Base-by-base conservation (phyloP, 306 rosid species). In the Argentina anserina region DNA sequence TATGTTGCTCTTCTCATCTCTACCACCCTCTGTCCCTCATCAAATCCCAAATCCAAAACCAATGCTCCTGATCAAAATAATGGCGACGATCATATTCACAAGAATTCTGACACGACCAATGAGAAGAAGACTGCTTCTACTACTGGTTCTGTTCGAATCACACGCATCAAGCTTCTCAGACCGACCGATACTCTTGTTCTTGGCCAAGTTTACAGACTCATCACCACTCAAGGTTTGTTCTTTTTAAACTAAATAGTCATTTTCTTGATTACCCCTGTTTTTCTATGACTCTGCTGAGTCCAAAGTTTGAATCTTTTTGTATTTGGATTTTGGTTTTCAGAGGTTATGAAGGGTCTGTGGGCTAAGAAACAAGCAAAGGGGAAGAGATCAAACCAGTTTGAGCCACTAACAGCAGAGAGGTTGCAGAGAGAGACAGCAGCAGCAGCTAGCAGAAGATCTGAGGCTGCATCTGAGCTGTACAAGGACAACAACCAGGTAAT, bases 1-100 rank as follows among this genome's bases (percentile, higher is more conserved):
- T 91, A 91, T 76, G 99, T 94, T 78, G 99, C 96, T 67, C 99
- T 94, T 29, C 88, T 94, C 14, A 89, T 94, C 83, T 94, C 99
- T 67, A 88, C 97, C 75, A 87, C 96, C 68, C 82, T 94, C 75
- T 87, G 90, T 68, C 59, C 90, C 39, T 42, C 76, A 17, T 74
- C 76, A 67, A 84, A 70, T 3, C 77, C 85, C 73, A 79, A 62
- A 36, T 62, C 67, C 67, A 62, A 31, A 31, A 15, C 39, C 9
- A 7, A 59, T 59, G 65, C 5, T 17, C n/a, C 18, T 5, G 18
- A 62, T 34, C 23, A 31, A 34, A 4, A 3, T 34, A 17, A 63
- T 20, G 49, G 42, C 14, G 25, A 59, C 4, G 56, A 63, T 18
- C 83, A 74, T 20, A 70, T 14, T 31, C 65, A 41, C 56, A 75